Conservation (phyloP, 2,329 filamentous ascomycete genomes). For the Zelopaecilomyces penicillatus region DNA sequence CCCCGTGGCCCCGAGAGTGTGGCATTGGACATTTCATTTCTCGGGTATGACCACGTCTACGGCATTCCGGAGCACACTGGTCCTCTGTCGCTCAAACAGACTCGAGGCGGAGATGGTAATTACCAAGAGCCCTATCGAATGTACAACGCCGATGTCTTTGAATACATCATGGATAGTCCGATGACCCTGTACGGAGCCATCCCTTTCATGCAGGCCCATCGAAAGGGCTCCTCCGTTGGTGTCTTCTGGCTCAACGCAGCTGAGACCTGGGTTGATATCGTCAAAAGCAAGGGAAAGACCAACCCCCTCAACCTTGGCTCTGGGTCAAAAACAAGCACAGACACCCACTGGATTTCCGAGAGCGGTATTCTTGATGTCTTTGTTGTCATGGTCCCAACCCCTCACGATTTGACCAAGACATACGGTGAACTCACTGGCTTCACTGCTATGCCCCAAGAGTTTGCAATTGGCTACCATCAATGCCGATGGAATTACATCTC, state of each 20-base stretch:
- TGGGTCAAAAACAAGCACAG: conserved; percentile 62
- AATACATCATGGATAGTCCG: conserved; percentile 92
- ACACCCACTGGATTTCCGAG: conserved; percentile 97
- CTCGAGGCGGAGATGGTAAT: conserved; percentile 76
- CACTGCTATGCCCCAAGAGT: conserved; percentile 84
- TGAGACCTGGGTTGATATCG: conserved; percentile 95
- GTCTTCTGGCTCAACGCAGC: conserved; percentile 97
- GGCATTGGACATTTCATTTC: conserved; percentile 83
- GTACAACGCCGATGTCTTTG: conserved; percentile 96
- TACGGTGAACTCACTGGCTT: conserved; percentile 89
- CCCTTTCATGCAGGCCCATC: conserved; percentile 95
- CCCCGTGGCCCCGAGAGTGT: conserved; percentile 92
- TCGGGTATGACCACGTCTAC: conserved; percentile 84
- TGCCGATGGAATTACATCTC: conserved; percentile 99
- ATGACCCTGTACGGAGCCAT: conserved; percentile 99
- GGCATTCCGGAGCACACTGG: conserved; percentile 92
- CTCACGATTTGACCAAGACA: conserved; percentile 68
- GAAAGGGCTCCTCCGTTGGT: conserved; percentile 85
- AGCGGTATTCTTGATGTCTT: conserved; percentile 85
- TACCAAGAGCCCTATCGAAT: conserved; percentile 85
- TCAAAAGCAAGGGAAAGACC: conserved; percentile 63
- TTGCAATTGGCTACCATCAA: conserved; percentile 89
- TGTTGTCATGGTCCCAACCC: conserved; percentile 83
- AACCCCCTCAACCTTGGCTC: conserved; percentile 73
- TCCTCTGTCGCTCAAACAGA: conserved; percentile 80